Percentiles rank a stretch among this genome's conserved stretches.
Conservation (phyloP, 2,329 filamentous ascomycete genomes). For the Diplodia seriata region DNA sequence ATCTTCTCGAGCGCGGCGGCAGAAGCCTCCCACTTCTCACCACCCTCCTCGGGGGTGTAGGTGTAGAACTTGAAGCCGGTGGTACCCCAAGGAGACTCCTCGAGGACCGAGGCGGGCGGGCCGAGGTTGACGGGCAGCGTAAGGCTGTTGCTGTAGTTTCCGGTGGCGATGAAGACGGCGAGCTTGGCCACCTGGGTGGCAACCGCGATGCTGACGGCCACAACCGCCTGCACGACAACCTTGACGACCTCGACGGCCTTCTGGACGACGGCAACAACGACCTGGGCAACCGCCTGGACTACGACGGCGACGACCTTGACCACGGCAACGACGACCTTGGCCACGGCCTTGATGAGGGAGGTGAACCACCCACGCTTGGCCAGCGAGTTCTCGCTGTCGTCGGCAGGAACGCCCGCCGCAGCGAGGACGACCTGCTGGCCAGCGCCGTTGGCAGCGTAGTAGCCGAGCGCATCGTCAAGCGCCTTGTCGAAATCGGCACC, state of each 20-base stretch:
- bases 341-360: not conserved
- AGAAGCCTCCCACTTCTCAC: constrained; percentile 14
- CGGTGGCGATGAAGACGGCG: constrained; percentile 26
- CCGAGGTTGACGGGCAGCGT: constrained; percentile 29
- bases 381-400: not conserved
- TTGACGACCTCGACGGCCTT: constrained; percentile 21
- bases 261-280: not conserved
- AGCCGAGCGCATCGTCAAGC: constrained; percentile 33
- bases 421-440: constrained; percentile 26
- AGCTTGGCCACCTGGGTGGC: constrained; percentile 8
- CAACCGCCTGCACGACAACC: constrained; percentile 13
- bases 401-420: not conserved
- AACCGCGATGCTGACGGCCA: constrained; percentile 13
- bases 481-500: constrained; percentile 30
- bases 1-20: constrained; percentile 26
- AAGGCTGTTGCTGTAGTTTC: constrained; percentile 31
- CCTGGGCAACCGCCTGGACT: constrained; percentile 7
- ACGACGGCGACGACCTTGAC: constrained; percentile 7
- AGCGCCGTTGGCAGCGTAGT: constrained; percentile 25
- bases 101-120: constrained; percentile 20
- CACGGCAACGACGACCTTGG: not conserved
- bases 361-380: constrained; percentile 6
- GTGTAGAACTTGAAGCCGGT: constrained; percentile 32
- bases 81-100: constrained; percentile 31
- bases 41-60: constrained; percentile 22